Evolutionary conservation across 1,284 basidiomycete species (phyloP).

Genomic region (Fomitopsis palustris): DNA sequence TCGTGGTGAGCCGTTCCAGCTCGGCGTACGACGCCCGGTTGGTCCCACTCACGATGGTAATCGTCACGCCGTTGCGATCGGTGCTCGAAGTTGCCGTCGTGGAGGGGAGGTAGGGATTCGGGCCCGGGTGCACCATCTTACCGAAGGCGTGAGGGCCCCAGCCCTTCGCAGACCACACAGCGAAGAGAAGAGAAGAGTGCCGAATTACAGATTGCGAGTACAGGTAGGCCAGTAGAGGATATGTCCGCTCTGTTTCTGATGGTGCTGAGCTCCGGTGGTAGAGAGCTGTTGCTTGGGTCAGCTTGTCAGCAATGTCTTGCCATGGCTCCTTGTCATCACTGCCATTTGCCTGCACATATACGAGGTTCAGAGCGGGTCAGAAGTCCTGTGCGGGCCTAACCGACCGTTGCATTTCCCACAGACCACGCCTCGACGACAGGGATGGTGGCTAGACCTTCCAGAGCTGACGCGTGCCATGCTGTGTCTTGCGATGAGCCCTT

Average conservation of each 20-base stretch:
- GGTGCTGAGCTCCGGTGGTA: constrained; percentile 55
- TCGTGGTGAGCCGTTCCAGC: constrained; percentile 57
- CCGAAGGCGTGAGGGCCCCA: constrained; percentile 82
- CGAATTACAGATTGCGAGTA: constrained; percentile 66
- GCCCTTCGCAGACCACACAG: constrained; percentile 83
- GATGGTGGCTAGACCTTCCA: constrained; percentile 80
- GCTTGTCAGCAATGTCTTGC: constrained; percentile 65
- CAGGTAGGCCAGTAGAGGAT: constrained; percentile 60
- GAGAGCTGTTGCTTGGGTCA: constrained; percentile 58
- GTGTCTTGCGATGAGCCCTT: constrained; percentile 65
- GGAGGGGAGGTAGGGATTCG: constrained; percentile 48
- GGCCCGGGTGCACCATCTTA: constrained; percentile 65
- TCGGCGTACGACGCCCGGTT: constrained; percentile 35
- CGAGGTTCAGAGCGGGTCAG: constrained; percentile 36
- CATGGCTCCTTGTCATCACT: constrained; percentile 58
- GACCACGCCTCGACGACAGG: constrained; percentile 84
- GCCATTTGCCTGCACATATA: not conserved
- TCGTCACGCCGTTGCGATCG: constrained; percentile 6
- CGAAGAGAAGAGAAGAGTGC: constrained; percentile 66
- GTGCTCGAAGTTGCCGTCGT: constrained; percentile 32
- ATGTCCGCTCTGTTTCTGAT: constrained; percentile 52
- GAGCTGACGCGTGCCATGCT: constrained; percentile 83
- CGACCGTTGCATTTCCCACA: constrained; percentile 65
- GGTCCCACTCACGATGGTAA: constrained; percentile 5
- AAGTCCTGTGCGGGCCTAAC: constrained; percentile 26